Percentiles rank a stretch among this genome's conserved stretches.
Evolutionary conservation across 371 early-diverging fungal species (phyloP).

Genomic region (Saksenaea vasiformis): DNA sequence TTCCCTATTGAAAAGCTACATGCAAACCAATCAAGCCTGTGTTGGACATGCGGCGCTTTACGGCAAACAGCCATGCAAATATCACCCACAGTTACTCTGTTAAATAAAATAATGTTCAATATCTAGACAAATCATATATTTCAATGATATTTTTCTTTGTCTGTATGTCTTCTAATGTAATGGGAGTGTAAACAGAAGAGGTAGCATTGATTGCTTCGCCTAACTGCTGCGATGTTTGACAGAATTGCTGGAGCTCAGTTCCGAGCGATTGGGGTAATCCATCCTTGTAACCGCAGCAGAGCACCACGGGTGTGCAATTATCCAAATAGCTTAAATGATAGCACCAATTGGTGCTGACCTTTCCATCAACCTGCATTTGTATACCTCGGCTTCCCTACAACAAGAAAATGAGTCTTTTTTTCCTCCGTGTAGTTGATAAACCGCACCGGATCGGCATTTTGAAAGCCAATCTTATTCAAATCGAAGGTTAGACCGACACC

Average conservation of each 20-base stretch:
- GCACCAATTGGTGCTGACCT: neutral
- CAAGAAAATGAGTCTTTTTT: neutral
- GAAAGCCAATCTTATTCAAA: slow-evolving; percentile 42
- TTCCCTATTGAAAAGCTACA: neutral
- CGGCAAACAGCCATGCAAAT: neutral
- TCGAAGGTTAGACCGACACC: slow-evolving; percentile 61
- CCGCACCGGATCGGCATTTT: neutral
- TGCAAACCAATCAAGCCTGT: neutral
- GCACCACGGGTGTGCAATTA: neutral
- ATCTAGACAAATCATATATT: neutral
- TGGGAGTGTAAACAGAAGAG: neutral
- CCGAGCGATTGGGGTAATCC: neutral
- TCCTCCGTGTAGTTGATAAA: no score
- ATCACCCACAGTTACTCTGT: neutral
- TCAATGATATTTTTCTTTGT: neutral
- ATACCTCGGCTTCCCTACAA: neutral
- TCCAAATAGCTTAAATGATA: neutral
- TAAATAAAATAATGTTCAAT: neutral
- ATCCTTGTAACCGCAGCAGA: neutral
- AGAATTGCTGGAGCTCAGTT: neutral
- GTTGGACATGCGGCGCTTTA: neutral
- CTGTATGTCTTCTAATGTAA: neutral
- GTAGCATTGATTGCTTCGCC: neutral
- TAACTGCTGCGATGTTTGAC: neutral
- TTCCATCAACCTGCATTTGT: neutral